A percentile compares a stretch with the other conserved stretches of the same genome.
Evolutionary conservation across 768 basidiomycete genomes (phyloP).

Genomic region (Rhodosporidiobolus sp.): DNA sequence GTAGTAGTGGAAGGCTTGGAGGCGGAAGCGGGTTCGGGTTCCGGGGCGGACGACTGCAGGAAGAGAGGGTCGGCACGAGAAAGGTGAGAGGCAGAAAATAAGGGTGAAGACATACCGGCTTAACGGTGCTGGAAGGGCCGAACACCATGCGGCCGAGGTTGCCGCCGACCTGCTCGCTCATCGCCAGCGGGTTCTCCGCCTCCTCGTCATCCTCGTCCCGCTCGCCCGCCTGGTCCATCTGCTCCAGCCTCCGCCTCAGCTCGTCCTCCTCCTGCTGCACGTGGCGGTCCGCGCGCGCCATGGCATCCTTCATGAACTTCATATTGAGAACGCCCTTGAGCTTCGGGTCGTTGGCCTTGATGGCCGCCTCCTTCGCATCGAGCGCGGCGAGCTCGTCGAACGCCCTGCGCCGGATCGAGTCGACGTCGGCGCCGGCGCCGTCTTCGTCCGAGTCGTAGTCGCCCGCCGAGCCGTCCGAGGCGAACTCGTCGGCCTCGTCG

Average conservation of each 20-base stretch:
- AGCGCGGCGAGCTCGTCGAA: constrained; percentile 71
- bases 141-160: constrained; percentile 52
- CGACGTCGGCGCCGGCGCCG: constrained; percentile 49
- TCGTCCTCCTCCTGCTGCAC: constrained; percentile 67
- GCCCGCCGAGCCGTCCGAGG: constrained; percentile 41
- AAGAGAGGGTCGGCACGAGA: neutral
- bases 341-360: constrained; percentile 50
- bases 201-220: constrained; percentile 45
- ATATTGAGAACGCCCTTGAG: constrained; percentile 79
- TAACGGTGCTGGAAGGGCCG: constrained; percentile 41
- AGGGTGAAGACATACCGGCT: constrained; percentile 33
- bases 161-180: constrained; percentile 48
- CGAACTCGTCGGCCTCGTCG: constrained; percentile 51
- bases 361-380: constrained; percentile 50
- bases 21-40: neutral
- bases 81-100: constrained; percentile 43
- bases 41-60: neutral
- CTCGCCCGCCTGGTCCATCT: constrained; percentile 47
- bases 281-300: constrained; percentile 61
- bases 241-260: constrained; percentile 66
- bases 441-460: constrained; percentile 49
- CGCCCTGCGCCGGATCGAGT: constrained; percentile 61
- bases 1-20: constrained; percentile 20
- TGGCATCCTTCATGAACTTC: constrained; percentile 98
- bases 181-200: constrained; percentile 44